Evolutionary conservation across 2,329 filamentous ascomycete species (phyloP), one percentile per base, ranked within the genome.

Genomic region (Diaporthe sp.): DNA sequence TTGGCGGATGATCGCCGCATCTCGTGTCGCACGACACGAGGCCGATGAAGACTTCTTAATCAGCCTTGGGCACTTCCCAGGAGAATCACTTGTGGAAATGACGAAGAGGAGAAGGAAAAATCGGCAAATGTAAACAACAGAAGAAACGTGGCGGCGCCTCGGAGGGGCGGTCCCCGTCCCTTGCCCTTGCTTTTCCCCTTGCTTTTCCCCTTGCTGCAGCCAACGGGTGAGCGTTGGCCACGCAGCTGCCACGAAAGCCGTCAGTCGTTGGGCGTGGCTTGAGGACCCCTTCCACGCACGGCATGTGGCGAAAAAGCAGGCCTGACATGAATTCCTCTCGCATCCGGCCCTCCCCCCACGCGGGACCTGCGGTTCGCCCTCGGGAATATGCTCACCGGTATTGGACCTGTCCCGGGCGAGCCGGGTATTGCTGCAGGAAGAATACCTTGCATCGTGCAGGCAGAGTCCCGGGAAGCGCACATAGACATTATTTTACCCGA

Each of bases 221-320:
- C 65, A 68, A 68, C 65, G 46, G 46, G 25, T 39, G 17, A 34
- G 65, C 65, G 65, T 68, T 28, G 62, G 62, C 44, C 62, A 68
- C 31, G 31, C 62, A 68, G 44, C 46, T 68, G 65, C 46, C 65
- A 68, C 65, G 46, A 53, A 8, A 4, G 22, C 31, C 22, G 22
- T 53, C 31, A 25, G n/a, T 4, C 22, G 8, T 25, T 37, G 22
- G 65, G n/a, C 9, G 62, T 51, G 28, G 31, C 28, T 37, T 51
- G 42, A 15, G 19, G 22, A 39, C 12, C 53, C 19, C 31, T 67
- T 19, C 28, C 61, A 49, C 42, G 39, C 61, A 34, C 17, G 61
- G 42, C 12, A 68, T n/a, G 22, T 25, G 62, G 53, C 46, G 42
- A 28, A 28, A 53, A 68, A 51, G 31, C 31, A 68, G n/a, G 31